A percentile compares a stretch with the other conserved stretches of the same genome.
Conservation (phyloP, 1,284 basidiomycete species). For the Ustilago sp. region DNA sequence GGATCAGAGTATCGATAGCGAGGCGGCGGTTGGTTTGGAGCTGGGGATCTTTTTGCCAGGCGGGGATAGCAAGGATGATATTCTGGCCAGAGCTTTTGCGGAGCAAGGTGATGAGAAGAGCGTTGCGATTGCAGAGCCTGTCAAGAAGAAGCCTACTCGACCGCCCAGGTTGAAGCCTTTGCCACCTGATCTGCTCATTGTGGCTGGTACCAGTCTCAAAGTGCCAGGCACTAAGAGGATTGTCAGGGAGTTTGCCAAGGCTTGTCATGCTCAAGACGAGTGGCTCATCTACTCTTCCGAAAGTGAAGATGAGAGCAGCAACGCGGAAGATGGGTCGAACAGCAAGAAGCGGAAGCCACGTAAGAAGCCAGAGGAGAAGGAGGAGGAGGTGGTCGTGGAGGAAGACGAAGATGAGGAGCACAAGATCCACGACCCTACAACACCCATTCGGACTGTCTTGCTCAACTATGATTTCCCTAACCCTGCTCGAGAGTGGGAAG, state of each 20-base stretch:
- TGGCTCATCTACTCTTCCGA: slow-evolving; percentile 52
- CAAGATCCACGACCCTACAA: slow-evolving; percentile 50
- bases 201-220: slow-evolving; percentile 96
- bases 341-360: slow-evolving; percentile 31
- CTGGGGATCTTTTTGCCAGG: slow-evolving; percentile 17
- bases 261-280: slow-evolving; percentile 75
- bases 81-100: slow-evolving; percentile 49
- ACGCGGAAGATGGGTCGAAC: slow-evolving; percentile 40
- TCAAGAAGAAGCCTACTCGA: slow-evolving; percentile 30
- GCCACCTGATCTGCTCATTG: slow-evolving; percentile 87
- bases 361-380: slow-evolving; percentile 11
- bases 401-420: slow-evolving; percentile 36
- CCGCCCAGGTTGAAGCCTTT: slow-evolving; percentile 64
- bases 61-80: slow-evolving; percentile 42
- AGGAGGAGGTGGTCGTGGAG: slow-evolving; percentile 6
- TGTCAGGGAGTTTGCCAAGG: slow-evolving; percentile 90
- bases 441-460: slow-evolving; percentile 79
- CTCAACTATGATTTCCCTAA: slow-evolving; percentile 90
- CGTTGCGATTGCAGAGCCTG: slow-evolving; percentile 30
- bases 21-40: slow-evolving; percentile 31
- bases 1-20: slow-evolving; percentile 35
- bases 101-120: slow-evolving; percentile 39
- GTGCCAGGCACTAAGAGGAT: slow-evolving; percentile 92
- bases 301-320: slow-evolving; percentile 51
- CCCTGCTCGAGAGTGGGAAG: slow-evolving; percentile 85